Base-by-base conservation (phyloP, 495 filamentous ascomycete species). In the Trichoderma orchidacearum region DNA sequence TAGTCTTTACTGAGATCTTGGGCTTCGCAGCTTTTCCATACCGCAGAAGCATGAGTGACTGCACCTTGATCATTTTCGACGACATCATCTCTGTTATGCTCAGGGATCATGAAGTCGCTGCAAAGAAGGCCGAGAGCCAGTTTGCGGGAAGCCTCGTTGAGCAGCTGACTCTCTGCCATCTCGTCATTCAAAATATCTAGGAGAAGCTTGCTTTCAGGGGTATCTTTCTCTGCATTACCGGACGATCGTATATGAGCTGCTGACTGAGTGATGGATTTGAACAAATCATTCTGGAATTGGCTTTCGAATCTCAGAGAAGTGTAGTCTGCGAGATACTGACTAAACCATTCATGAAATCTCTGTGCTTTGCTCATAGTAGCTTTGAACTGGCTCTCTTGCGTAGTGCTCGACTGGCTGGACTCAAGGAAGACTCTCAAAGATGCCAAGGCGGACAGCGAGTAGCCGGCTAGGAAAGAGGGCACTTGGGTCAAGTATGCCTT, bases 401-500 rank as follows among this genome's bases (percentile, higher is more conserved):
- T 86, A 15, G 82, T 85, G 55, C 78, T 87, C 11, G 80, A 78
- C 54, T 86, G 82, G 30, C 79, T 75, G 11, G 82, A 80, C 30
- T 75, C 73, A 52, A 91, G 72, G 62, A 96, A 84, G n/a, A 79
- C 76, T 52, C 81, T 80, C 15, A 96, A 70, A 0, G 87, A 86
- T 2, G 87, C 79, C 2, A 96, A 70, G 1, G 84, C 84, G 9
- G 89, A 85, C 15, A 94, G 73, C 9, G 85, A 79, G 56, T 87
- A 84, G 0, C 89, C 91, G 36, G 85, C 81, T 51, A 93, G 74
- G 62, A 97, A 95, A 1, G 83, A 80, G 6, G 88, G 86, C 0
- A 75, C 72, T 30, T 79, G 69, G 9, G 62, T 66, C 27, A 97
- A 71, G 64, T 93, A 85, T 21, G 70, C 56, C 17, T 72, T 76